Base-by-base conservation (phyloP, 352 stramenopile species). In the Peronospora tabacina region DNA sequence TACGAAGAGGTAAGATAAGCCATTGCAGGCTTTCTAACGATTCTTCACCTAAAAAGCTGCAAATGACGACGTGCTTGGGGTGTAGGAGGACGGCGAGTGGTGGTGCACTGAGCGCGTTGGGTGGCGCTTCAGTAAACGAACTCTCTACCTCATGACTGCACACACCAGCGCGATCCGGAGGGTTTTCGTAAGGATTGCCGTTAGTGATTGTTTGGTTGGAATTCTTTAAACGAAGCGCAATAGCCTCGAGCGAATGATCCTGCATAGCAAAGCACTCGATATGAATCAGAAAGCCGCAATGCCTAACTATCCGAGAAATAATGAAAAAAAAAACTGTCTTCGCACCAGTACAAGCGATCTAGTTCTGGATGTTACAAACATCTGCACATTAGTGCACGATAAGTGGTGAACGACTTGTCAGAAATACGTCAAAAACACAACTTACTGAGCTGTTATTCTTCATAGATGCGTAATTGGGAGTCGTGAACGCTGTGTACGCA, bases 41-140 rank as follows among this genome's bases (percentile, higher is more conserved):
- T 41, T 90, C 78, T 29, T 90, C 79, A 3, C 82, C 82, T 19
- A 90, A 48, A 50, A 93, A 93, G 24, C 79, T 90, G 65, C 82
- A 93, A 19, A 93, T 67, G 16, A 90, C 77, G 32, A 93, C 77
- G 33, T 93, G 82, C 0, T 66, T 55, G 5, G 75, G 73, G 20
- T 90, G 44, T 44, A 89, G 36, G 9, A 93, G 54, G 30, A 89
- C 68, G 0, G 62, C 53, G 5, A 93, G 55, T 5, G 79, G 61
- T 5, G 82, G 82, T 1, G 77, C 68, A 3, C 64, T 58, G 2
- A 93, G 55, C 12, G 41, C 56, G n/a, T 56, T 49, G 11, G 35
- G 4, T 10, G n/a, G 12, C n/a, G 10, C 24, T 6, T n/a, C 6
- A 24, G 22, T 11, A 9, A 20, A 24, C 15, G 26, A 6, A 19